These are phyloP conservation scores for Pachyrhizus erosus DNA, from an alignment of 306 rosid species.

Conservation along the genomic window DNA sequence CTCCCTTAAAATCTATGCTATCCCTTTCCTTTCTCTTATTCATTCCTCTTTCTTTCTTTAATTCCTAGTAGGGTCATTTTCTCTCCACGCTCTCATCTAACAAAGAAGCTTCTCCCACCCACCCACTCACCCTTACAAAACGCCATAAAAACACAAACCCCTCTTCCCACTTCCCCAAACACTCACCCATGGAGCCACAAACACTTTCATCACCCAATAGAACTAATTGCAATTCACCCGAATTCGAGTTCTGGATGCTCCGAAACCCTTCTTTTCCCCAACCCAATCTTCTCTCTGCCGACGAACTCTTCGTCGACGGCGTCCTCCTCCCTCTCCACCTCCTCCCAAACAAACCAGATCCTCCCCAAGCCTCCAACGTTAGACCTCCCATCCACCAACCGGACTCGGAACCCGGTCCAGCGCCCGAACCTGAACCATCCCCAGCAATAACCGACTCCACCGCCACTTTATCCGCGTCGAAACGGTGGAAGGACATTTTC, in stretches of 20 bases:
- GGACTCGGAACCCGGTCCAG: constrained; percentile 45
- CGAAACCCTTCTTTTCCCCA: constrained; percentile 86
- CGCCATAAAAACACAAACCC: neutral
- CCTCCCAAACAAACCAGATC: constrained; percentile 38
- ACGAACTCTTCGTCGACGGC: constrained; percentile 88
- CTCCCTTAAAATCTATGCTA: constrained; percentile 39
- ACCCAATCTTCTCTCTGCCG: constrained; percentile 85
- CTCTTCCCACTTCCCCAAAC: neutral
- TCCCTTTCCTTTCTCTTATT: constrained; percentile 40
- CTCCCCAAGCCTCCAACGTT: constrained; percentile 16
- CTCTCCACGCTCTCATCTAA: constrained; percentile 24
- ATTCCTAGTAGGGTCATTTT: constrained; percentile 46
- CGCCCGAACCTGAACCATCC: constrained; percentile 37
- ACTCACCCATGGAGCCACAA: constrained; percentile 36
- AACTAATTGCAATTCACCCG: constrained; percentile 72
- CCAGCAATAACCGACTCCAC: constrained; percentile 48
- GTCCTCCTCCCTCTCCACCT: constrained; percentile 82
- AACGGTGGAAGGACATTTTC: constrained; percentile 92
- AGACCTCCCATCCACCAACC: neutral
- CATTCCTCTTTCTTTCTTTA: constrained; percentile 43
- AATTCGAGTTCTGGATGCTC: constrained; percentile 97
- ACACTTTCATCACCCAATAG: constrained; percentile 36
- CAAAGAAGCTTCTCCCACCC: constrained; percentile 39
- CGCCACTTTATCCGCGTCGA: constrained; percentile 59
- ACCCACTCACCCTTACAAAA: constrained; percentile 24